phyloP scores from a whole-genome alignment of 208 protist genomes.

The Polymyxa betae region DNA sequence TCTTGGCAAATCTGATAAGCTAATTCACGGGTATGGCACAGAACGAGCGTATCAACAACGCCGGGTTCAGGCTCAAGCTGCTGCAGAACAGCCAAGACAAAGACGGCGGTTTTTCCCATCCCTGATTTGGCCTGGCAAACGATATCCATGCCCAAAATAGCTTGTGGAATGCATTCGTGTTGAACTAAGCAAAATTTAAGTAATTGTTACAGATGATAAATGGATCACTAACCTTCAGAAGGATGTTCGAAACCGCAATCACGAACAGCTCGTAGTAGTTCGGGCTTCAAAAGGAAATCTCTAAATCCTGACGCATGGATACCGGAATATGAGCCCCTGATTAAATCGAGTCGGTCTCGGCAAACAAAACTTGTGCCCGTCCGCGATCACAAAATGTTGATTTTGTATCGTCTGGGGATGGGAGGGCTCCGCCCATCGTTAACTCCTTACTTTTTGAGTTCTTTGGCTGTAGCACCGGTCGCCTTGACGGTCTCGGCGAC shows the following conservation, averaged over 20 bases:
- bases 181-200: conserved; percentile 83
- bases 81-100: conserved; percentile 96
- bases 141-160: conserved; percentile 95
- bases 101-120: conserved; percentile 99
- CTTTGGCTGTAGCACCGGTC: not conserved
- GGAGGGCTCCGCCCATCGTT: not conserved
- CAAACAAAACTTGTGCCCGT: not conserved
- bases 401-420: not conserved
- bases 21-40: conserved; percentile 97
- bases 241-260: conserved; percentile 90
- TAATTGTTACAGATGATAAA: not conserved
- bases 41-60: conserved; percentile 79
- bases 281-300: conserved; percentile 98
- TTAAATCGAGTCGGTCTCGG: not conserved
- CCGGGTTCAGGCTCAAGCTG: conserved; percentile 88
- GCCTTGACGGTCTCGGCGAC: conserved; percentile 41
- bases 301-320: conserved; percentile 92
- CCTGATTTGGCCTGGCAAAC: conserved; percentile 97
- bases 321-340: conserved; percentile 65
- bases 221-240: conserved; percentile 75
- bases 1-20: conserved; percentile 98
- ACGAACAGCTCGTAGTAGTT: conserved; percentile 93
- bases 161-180: conserved; percentile 96
- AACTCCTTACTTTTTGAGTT: conserved; percentile 61
- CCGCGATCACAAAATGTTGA: not conserved